These are phyloP conservation scores for Penicillium digitatum DNA, from an alignment of 2,329 filamentous ascomycete genomes.

Conservation along the genomic window DNA sequence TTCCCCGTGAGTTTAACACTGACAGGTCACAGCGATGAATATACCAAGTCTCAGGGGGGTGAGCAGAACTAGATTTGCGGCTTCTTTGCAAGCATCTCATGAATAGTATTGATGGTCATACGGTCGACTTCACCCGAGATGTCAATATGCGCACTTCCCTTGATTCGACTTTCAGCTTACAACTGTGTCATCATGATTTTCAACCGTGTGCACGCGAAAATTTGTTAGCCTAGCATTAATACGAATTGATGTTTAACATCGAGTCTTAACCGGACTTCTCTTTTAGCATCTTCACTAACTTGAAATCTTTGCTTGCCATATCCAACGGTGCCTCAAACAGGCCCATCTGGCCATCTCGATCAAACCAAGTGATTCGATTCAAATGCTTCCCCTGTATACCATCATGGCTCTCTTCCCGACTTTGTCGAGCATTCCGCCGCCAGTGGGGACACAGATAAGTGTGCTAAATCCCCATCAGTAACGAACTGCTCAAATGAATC, in stretches of 20 bases:
- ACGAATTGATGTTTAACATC: not conserved
- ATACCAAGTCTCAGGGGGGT: slow-evolving; percentile 15
- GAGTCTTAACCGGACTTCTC: not conserved
- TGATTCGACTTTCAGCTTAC: not conserved
- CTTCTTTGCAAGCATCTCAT: not conserved
- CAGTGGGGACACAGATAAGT: slow-evolving; percentile 48
- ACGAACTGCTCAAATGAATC: not conserved
- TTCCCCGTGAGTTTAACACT: not conserved
- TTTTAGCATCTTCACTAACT: not conserved
- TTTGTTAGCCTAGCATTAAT: not conserved
- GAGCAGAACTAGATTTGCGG: slow-evolving; percentile 15
- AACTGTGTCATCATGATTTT: not conserved
- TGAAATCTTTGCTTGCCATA: slow-evolving; percentile 37
- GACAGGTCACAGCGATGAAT: slow-evolving; percentile 14
- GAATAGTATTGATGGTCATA: not conserved
- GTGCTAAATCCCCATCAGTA: slow-evolving; percentile 25
- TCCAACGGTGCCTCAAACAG: slow-evolving; percentile 39
- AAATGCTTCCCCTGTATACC: slow-evolving; percentile 44
- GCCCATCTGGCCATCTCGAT: slow-evolving; percentile 39
- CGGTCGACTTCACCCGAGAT: not conserved
- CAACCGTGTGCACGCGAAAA: not conserved
- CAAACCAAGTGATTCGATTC: slow-evolving; percentile 36
- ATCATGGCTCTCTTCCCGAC: slow-evolving; percentile 46
- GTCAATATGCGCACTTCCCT: not conserved
- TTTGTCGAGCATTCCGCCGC: slow-evolving; percentile 48